Conservation (phyloP, 164 flowering plant species). For the Umbilicus rupestris region DNA sequence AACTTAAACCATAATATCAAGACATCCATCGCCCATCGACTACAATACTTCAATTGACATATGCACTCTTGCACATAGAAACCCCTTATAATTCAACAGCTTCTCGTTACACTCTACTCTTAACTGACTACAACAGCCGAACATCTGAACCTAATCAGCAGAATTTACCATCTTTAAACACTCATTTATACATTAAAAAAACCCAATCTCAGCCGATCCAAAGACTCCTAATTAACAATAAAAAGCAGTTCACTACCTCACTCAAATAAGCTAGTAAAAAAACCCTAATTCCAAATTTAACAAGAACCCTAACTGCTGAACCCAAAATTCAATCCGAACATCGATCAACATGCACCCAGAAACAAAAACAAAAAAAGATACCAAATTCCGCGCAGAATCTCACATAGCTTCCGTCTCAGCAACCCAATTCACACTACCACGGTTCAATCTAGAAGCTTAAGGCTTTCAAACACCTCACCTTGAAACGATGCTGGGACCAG, state of each 20-base stretch:
- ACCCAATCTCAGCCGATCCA: too few species aligned
- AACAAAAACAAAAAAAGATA: neutral
- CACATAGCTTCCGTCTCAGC: too few species aligned
- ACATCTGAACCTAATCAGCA: neutral
- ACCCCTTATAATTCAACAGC: neutral
- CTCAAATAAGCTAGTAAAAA: too few species aligned
- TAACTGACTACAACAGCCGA: neutral
- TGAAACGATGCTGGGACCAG: neutral
- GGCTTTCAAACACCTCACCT: neutral
- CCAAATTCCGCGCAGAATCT: neutral
- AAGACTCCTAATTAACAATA: too few species aligned
- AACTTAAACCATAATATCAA: neutral
- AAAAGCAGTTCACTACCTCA: too few species aligned
- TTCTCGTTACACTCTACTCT: neutral
- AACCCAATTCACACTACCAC: too few species aligned
- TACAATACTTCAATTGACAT: neutral
- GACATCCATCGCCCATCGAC: neutral
- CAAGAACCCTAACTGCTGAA: slow-evolving; percentile 1
- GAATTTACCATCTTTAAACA: too few species aligned
- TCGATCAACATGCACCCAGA: neutral
- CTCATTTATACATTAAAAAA: too few species aligned
- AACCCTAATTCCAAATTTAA: neutral
- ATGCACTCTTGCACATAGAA: neutral
- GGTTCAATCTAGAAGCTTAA: too few species aligned
- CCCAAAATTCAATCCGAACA: neutral